Conservation (phyloP, 192 early-diverging fungal species). For the Coemansia sp. region DNA sequence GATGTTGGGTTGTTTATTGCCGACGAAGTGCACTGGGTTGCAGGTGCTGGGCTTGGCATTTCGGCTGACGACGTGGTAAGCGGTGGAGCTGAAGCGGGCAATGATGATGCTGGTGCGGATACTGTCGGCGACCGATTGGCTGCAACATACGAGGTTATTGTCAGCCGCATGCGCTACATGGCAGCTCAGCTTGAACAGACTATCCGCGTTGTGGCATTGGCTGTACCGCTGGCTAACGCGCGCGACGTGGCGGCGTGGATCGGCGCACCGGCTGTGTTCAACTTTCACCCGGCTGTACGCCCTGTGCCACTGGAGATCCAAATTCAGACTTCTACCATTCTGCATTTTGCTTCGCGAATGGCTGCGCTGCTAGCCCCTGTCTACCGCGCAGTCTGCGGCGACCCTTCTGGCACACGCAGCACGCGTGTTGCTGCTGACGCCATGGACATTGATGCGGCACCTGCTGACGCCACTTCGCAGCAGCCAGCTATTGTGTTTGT, state of each 20-base stretch:
- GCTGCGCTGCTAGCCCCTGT: slow-evolving; percentile 83
- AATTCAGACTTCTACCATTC: slow-evolving; percentile 87
- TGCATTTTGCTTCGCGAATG: slow-evolving; percentile 96
- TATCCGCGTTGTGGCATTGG: slow-evolving; percentile 90
- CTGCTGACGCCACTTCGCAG: slow-evolving; percentile 1
- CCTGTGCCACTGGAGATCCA: slow-evolving; percentile 93
- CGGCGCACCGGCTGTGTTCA: slow-evolving; percentile 84
- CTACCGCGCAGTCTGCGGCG: slow-evolving; percentile 28
- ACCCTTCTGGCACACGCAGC: not conserved
- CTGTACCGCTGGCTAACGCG: slow-evolving; percentile 93
- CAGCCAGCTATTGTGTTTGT: slow-evolving; percentile 91
- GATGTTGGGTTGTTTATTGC: slow-evolving; percentile 84
- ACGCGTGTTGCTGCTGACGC: slow-evolving; percentile 12
- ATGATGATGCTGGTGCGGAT: slow-evolving; percentile 78
- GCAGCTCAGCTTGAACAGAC: slow-evolving; percentile 72
- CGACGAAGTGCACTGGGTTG: slow-evolving; percentile 94
- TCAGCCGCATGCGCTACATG: slow-evolving; percentile 93
- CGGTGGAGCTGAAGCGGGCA: slow-evolving; percentile 74
- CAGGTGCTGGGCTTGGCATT: slow-evolving; percentile 65
- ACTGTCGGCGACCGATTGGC: slow-evolving; percentile 60
- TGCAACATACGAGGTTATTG: slow-evolving; percentile 88
- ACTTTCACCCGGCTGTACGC: slow-evolving; percentile 91
- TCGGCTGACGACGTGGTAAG: slow-evolving; percentile 76
- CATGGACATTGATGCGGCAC: slow-evolving; percentile 4
- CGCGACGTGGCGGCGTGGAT: slow-evolving; percentile 98